Base-by-base conservation (phyloP, 352 stramenopile species). In the Blastocystis sp. region DNA sequence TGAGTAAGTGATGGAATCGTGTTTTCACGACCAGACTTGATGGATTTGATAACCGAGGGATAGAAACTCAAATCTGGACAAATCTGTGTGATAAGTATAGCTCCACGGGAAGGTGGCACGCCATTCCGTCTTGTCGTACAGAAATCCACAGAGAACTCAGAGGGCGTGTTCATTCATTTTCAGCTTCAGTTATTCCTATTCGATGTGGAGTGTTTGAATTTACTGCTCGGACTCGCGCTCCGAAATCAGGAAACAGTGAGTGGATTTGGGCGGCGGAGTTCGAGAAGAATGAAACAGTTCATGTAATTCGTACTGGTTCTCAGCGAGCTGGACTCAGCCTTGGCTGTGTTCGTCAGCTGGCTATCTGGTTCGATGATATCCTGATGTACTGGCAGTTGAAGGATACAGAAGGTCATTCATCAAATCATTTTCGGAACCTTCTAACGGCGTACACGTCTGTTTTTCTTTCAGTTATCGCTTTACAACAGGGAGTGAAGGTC, bases 31-130 rank as follows among this genome's bases (percentile, higher is more conserved):
- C 0, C 76, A 88, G 76, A 88, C 54, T 88, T 16, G 76, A 88
- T 43, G 59, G 47, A 34, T 88, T 70, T 76, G 59, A 76, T 54
- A 76, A 88, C 26, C 59, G 76, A 9, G 76, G 76, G 7, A 88
- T 88, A 26, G 76, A 88, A 78, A 76, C 76, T 3, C 59, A 88
- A 68, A 81, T 88, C 24, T 88, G 76, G 76, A 88, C 76, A 13
- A 88, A 88, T 43, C 20, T 76, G 64, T 88, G 76, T 43, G 76
- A 88, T 43, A 88, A 76, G 39, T 88, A 70, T 45, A 88, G 76
- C 50, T 88, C 76, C 7, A 88, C 76, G 1, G 76, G 76, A 30
- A 34, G 76, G 43, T 88, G 76, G 76, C 76, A 88, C 50, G 76
- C 59, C 6, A 88, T 88, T n/a, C 76, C 76, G 26, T 34, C 76